Base-by-base conservation (phyloP, 768 basidiomycete species). In the Phlegmacium glaucopus region DNA sequence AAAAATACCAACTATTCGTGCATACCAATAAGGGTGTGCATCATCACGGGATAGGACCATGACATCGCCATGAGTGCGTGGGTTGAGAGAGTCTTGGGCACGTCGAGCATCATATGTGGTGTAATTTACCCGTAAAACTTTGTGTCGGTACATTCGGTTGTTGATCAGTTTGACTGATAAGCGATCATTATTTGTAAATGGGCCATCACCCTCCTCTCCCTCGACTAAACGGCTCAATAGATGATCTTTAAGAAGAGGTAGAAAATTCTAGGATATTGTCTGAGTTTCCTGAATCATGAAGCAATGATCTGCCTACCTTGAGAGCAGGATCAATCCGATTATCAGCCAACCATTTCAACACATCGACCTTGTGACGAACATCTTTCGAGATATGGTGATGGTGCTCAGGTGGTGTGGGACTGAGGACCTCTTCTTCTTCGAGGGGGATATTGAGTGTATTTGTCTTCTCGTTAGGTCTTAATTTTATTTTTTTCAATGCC, bases 81-180 rank as follows among this genome's bases (percentile, higher is more conserved):
- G 65, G 36, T 76, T 75, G 44, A 78, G 55, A 0, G 57, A 51
- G 45, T 80, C 76, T 48, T 75, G 70, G 4, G 53, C 52, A 1
- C 68, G 64, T 2, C 67, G 63, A 10, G 73, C 41, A 48, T 79
- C 70, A 49, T 78, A 79, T 1, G 71, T 71, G 0, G 73, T 75
- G 43, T 70, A 75, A 52, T 75, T 57, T 45, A 76, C 45, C 0
- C 62, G 65, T 2, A 74, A 11, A 4, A 60, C 52, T 27, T 64
- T 64, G 44, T 69, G 62, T 6, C 25, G 48, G 42, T 54, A 73
- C 15, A 70, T 59, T 29, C 70, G 61, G 35, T 66, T 49, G 42
- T 66, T 47, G 11, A 72, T 53, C 10, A n/a, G n/a, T n/a, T n/a
- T n/a, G n/a, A n/a, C n/a, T n/a, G n/a, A n/a, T n/a, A n/a, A n/a